A percentile compares a stretch with the other conserved stretches of the same genome.
phyloP scores from a whole-genome alignment of 306 rosid genomes.

The Arachis hypogaea region DNA sequence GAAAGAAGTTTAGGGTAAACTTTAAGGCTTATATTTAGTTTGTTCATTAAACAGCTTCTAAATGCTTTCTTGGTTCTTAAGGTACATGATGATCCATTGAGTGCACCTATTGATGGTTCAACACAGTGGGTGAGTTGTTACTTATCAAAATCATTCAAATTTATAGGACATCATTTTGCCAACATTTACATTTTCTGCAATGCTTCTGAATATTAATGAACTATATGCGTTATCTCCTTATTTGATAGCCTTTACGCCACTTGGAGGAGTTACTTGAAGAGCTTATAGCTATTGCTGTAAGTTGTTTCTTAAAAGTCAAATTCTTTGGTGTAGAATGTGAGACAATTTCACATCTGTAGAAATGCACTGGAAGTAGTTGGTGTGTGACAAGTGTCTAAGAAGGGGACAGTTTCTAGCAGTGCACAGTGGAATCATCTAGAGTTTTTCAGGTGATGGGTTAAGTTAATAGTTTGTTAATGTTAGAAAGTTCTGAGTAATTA shows the following conservation, averaged over 20 bases:
- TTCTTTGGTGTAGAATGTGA: too few species aligned
- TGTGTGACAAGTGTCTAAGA: too few species aligned
- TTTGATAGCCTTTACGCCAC: constrained; percentile 82
- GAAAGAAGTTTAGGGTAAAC: constrained; percentile 12
- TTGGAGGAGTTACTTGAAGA: constrained; percentile 90
- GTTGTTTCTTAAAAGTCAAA: constrained; percentile 27
- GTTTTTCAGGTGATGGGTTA: too few species aligned
- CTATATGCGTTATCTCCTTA: constrained; percentile 24
- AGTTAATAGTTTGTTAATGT: too few species aligned
- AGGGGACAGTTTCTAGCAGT: too few species aligned
- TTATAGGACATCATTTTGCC: constrained; percentile 11
- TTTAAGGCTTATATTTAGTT: constrained; percentile 24
- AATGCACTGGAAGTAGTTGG: too few species aligned
- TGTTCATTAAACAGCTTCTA: constrained; percentile 28
- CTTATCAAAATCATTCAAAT: constrained; percentile 16
- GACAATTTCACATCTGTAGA: too few species aligned
- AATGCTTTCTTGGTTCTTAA: constrained; percentile 41
- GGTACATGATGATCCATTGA: constrained; percentile 97
- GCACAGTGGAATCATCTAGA: too few species aligned
- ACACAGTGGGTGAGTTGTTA: constrained; percentile 87
- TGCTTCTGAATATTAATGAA: constrained; percentile 18
- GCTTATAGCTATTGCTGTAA: constrained; percentile 95
- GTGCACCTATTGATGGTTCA: constrained; percentile 96
- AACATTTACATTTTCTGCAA: constrained; percentile 13
- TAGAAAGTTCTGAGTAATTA: too few species aligned